phyloP scores from a whole-genome alignment of 1,284 basidiomycete genomes.

The Xerocomus amazonicus region DNA sequence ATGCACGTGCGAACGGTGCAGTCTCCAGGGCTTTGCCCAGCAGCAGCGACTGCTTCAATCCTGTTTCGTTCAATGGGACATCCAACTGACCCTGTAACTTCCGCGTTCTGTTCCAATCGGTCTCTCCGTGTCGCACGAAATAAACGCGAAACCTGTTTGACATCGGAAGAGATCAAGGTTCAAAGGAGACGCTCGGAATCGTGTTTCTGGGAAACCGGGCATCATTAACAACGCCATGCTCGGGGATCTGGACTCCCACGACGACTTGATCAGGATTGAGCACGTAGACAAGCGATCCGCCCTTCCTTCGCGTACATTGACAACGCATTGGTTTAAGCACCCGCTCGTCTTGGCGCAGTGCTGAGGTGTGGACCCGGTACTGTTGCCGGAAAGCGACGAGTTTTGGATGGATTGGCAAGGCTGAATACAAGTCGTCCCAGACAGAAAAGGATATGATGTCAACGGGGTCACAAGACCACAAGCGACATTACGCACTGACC shows the following conservation, averaged over 20 bases:
- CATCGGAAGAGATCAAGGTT: background rate
- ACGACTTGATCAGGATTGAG: background rate
- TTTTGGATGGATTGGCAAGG: no score
- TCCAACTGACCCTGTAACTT: conserved; percentile 69
- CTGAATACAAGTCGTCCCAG: no score
- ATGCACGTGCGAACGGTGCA: conserved; percentile 50
- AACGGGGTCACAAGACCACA: background rate
- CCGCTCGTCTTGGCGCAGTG: background rate
- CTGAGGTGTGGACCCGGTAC: no score
- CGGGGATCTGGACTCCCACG: background rate
- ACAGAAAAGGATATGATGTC: no score
- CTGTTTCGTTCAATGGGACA: conserved; percentile 55
- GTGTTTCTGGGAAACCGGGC: background rate
- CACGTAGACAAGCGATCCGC: background rate
- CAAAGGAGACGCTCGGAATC: background rate
- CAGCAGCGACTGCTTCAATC: conserved; percentile 52
- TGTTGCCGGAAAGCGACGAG: no score
- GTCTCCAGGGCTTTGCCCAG: conserved; percentile 51
- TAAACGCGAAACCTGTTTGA: conserved; percentile 42
- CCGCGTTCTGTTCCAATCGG: conserved; percentile 52
- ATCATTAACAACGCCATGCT: background rate
- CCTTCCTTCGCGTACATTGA: background rate
- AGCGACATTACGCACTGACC: no score
- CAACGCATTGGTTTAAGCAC: background rate
- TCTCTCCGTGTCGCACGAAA: conserved; percentile 71